Percentiles rank a stretch among this genome's conserved stretches.
phyloP scores from a whole-genome alignment of 129 eudicot species.

The Ambrosia trifida region DNA sequence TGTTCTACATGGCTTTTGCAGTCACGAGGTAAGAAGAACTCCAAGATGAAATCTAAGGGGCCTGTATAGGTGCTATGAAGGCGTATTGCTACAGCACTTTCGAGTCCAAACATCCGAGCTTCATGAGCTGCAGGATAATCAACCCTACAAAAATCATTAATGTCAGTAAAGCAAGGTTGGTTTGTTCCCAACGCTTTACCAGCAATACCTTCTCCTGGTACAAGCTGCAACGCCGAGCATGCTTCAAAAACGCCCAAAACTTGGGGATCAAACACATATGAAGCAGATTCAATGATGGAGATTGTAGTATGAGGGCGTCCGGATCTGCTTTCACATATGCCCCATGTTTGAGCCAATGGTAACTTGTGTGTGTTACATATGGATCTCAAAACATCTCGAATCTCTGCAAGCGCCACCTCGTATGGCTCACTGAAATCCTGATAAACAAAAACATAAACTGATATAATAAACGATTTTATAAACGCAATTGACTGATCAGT shows the following conservation, averaged over 20 bases:
- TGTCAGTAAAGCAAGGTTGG: constrained; percentile 60
- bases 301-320: constrained; percentile 32
- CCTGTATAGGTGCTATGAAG: constrained; percentile 45
- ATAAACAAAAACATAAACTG: constrained; percentile 7
- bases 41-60: constrained; percentile 44
- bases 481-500: constrained; percentile 4
- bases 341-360: constrained; percentile 72
- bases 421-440: constrained; percentile 43
- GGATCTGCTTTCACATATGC: constrained; percentile 36
- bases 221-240: constrained; percentile 43
- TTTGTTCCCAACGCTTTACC: constrained; percentile 62
- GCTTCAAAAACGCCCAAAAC: constrained; percentile 49
- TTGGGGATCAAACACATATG: constrained; percentile 46
- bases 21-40: constrained; percentile 51
- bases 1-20: constrained; percentile 46
- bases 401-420: constrained; percentile 40
- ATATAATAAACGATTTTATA: constrained; percentile 22
- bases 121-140: constrained; percentile 56
- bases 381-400: constrained; percentile 42
- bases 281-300: constrained; percentile 53
- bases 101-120: constrained; percentile 44
- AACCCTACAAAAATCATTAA: constrained; percentile 51
- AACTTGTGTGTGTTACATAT: constrained; percentile 45
- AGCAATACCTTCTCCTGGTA: constrained; percentile 55
- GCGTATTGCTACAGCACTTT: constrained; percentile 51